phyloP scores from a whole-genome alignment of 441 rosid species.

The Daphne laureola region DNA sequence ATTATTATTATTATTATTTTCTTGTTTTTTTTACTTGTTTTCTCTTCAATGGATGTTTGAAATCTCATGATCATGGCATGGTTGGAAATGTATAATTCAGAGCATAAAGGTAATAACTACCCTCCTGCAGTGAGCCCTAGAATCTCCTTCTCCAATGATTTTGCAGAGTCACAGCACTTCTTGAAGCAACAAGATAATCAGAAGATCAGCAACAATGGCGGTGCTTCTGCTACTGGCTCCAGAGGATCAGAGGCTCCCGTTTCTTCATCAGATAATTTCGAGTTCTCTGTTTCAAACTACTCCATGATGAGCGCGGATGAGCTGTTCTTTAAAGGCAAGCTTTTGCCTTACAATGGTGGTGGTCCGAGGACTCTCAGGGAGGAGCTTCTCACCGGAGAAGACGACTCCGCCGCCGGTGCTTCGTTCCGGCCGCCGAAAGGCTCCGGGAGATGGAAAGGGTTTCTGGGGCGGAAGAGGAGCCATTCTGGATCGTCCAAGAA shows the following conservation, averaged over 20 bases:
- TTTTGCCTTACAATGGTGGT: conserved; percentile 50
- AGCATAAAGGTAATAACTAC: conserved; percentile 32
- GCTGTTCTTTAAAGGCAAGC: conserved; percentile 82
- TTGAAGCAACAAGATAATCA: conserved; percentile 42
- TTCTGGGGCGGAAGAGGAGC: conserved; percentile 64
- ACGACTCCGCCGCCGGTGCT: conserved; percentile 24
- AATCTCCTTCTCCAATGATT: conserved; percentile 82
- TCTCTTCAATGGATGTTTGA: conserved; percentile 29
- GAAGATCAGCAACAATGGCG: no score
- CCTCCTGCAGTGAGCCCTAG: conserved; percentile 70
- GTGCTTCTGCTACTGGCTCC: conserved; percentile 23
- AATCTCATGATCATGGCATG: conserved; percentile 70
- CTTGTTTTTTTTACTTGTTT: conserved; percentile 1
- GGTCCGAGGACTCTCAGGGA: conserved; percentile 69
- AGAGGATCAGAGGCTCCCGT: conserved; percentile 31
- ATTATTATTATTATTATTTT: no score
- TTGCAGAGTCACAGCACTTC: conserved; percentile 53
- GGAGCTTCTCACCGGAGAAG: conserved; percentile 70
- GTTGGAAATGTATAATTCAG: conserved; percentile 73
- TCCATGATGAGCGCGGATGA: conserved; percentile 96
- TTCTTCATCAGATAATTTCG: conserved; percentile 62
- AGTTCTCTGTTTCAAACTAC: conserved; percentile 63
- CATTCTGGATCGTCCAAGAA: conserved; percentile 50
- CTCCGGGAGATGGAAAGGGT: conserved; percentile 71
- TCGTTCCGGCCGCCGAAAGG: conserved; percentile 52